phyloP scores from a whole-genome alignment of 1,284 basidiomycete genomes.

The Albatrellus sp. region DNA sequence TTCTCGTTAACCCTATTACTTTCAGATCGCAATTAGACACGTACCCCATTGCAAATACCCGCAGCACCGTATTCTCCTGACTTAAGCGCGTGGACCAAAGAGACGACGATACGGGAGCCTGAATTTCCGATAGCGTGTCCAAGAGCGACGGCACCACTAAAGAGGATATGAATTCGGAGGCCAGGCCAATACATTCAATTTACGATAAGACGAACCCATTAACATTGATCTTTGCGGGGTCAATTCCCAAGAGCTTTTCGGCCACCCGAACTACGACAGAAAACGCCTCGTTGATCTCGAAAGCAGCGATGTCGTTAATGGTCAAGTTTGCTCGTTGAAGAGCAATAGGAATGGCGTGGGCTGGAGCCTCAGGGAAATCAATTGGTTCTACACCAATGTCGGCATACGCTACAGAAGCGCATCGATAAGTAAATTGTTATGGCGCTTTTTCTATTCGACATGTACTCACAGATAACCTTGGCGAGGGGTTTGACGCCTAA shows the following conservation, averaged over 20 bases:
- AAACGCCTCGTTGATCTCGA: conserved; percentile 98
- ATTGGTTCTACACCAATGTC: conserved; percentile 95
- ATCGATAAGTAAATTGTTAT: conserved; percentile 10
- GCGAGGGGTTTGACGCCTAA: conserved; percentile 86
- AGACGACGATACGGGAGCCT: conserved; percentile 90
- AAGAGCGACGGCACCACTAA: conserved; percentile 82
- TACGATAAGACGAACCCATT: conserved; percentile 51
- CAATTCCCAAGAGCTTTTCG: conserved; percentile 79
- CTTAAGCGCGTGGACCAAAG: conserved; percentile 85
- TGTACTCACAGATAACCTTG: conserved; percentile 70
- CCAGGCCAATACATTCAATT: conserved; percentile 7
- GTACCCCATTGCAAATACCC: conserved; percentile 93
- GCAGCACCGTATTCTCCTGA: conserved; percentile 95
- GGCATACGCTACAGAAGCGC: conserved; percentile 63
- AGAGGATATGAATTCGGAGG: conserved; percentile 5
- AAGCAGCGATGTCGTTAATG: conserved; percentile 79
- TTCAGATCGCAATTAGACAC: conserved; percentile 19
- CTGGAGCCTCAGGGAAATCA: conserved; percentile 94
- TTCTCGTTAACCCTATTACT: conserved; percentile 6
- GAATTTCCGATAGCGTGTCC: conserved; percentile 96
- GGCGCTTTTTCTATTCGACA: not conserved
- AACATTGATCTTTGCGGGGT: conserved; percentile 84
- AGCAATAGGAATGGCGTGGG: conserved; percentile 83
- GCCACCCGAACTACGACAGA: conserved; percentile 88
- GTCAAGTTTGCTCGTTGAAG: conserved; percentile 80